phyloP scores from a whole-genome alignment of 441 rosid genomes.

The Daphne laureola region DNA sequence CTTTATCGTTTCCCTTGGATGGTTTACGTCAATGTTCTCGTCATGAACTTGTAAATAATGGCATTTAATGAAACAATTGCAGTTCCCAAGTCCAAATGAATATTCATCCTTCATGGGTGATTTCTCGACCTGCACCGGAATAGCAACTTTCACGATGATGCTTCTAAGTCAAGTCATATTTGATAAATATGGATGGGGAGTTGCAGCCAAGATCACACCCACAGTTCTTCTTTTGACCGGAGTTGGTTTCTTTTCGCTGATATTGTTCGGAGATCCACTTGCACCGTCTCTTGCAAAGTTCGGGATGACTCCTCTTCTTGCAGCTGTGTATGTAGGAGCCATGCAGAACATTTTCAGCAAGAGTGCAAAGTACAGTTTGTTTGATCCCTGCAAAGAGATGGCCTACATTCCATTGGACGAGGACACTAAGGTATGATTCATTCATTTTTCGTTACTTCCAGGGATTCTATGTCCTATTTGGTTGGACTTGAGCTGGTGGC shows the following conservation, averaged over 20 bases:
- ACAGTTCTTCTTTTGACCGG: constrained; percentile 83
- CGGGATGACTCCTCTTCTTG: constrained; percentile 92
- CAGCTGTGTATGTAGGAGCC: constrained; percentile 97
- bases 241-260: constrained; percentile 80
- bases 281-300: constrained; percentile 56
- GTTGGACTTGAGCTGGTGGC: neutral
- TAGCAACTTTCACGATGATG: constrained; percentile 94
- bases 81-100: constrained; percentile 97
- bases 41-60: neutral
- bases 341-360: constrained; percentile 97
- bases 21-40: neutral
- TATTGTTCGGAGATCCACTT: constrained; percentile 69
- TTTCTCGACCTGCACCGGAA: constrained; percentile 91
- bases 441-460: neutral
- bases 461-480: neutral
- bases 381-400: constrained; percentile 99
- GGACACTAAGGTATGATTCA: constrained; percentile 74
- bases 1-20: neutral
- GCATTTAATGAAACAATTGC: constrained; percentile 10
- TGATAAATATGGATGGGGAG: constrained; percentile 94
- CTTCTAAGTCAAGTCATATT: constrained; percentile 82
- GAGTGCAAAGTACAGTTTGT: constrained; percentile 97
- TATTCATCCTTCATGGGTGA: constrained; percentile 99
- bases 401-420: constrained; percentile 94
- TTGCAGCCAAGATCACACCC: constrained; percentile 92